Evolutionary conservation across 2,329 filamentous ascomycete genomes (phyloP), one percentile per base, ranked within the genome.

Genomic region (Fonsecaea erecta): DNA sequence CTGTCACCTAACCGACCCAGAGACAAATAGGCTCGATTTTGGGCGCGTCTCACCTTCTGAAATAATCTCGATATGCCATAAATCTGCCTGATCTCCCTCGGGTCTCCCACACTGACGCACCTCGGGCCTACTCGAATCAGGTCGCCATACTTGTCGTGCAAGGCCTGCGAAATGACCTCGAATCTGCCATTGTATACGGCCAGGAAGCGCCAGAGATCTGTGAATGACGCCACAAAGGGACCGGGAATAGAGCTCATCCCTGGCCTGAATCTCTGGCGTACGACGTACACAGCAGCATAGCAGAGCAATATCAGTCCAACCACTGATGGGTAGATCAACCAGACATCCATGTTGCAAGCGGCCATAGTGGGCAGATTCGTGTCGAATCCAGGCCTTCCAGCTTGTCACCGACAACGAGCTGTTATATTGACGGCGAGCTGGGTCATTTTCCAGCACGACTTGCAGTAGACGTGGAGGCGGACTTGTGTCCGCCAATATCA

Each of bases 81-180:
- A 51, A 95, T 93, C 6, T 81, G 80, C 76, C 90, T 91, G 70
- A 94, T 71, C 28, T 65, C 71, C 8, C 18, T 21, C 1, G 73
- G 81, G 0, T 90, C 90, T 64, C 85, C 85, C 0, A 91, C 90
- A 69, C 92, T 85, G 24, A 75, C 68, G 61, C 70, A 81, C 68
- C 92, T 93, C 0, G 91, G 91, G 0, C 90, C 91, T 2, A 93
- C 77, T 1, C 91, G 84, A 0, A 94, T 90, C 1, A 94, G 81
- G 73, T 90, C 86, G 52, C 91, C 91, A 78, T 92, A 82, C 71
- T 90, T 84, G 14, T 83, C 82, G 74, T 95, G 91, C 0, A 94
- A 81, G 4, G 77, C 28, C 28, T 52, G 52, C 14, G 57, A 24
- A 24, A 54, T 65, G 16, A 68, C 51, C 34, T 74, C 70, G 2